phyloP scores from a whole-genome alignment of 2,329 filamentous ascomycete genomes.

The Zalaria sp. region DNA sequence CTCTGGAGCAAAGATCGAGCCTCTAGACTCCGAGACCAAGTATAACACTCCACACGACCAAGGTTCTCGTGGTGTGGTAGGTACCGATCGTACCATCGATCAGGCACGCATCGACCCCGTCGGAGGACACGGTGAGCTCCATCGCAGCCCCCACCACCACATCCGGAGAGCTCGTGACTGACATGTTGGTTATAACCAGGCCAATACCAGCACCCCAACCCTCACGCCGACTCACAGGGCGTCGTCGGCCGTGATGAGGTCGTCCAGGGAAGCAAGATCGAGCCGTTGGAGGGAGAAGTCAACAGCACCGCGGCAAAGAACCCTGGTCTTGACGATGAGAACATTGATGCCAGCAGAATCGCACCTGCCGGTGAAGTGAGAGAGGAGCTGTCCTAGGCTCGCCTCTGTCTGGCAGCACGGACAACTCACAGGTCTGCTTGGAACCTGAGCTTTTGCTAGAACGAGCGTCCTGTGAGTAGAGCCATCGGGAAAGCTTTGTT shows the following conservation, averaged over 20 bases:
- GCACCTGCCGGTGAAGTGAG: conserved; percentile 16
- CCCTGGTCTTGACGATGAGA: conserved; percentile 12
- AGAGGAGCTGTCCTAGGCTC: conserved; percentile 16
- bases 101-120: conserved; percentile 11
- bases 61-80: conserved; percentile 7
- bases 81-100: conserved; percentile 11
- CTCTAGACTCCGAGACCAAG: conserved; percentile 10
- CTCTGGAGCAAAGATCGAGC: conserved; percentile 11
- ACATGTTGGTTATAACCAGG: conserved; percentile 2
- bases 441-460: too few species aligned
- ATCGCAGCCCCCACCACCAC: neutral
- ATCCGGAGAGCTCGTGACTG: neutral
- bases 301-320: neutral
- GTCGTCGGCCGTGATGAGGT: conserved; percentile 14
- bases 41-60: conserved; percentile 6
- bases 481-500: too few species aligned
- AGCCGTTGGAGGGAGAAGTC: conserved; percentile 9
- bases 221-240: conserved; percentile 13
- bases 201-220: conserved; percentile 10
- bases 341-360: conserved; percentile 11
- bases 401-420: too few species aligned
- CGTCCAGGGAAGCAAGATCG: conserved; percentile 12
- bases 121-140: conserved; percentile 9
- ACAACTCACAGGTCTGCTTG: too few species aligned
- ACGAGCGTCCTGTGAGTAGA: too few species aligned